Conservation (phyloP, 2,329 filamentous ascomycete genomes). For the Microthyrium microscopicum region DNA sequence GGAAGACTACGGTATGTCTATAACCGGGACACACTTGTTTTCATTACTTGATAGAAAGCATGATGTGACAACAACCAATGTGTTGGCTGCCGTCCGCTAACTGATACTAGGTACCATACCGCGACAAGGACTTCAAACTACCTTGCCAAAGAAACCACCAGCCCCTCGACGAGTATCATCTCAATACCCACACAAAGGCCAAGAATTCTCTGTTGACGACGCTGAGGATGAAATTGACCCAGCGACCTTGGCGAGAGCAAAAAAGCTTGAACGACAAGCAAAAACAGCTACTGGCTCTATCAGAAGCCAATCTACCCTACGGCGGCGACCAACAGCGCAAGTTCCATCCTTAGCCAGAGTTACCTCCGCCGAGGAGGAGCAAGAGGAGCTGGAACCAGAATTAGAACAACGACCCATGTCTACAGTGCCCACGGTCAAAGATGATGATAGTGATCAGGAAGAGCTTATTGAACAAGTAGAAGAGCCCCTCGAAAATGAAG, state of each 20-base stretch:
- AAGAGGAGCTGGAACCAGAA: conserved; percentile 14
- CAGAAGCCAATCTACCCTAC: conserved; percentile 34
- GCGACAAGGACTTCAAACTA: not conserved
- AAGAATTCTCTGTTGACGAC: conserved; percentile 83
- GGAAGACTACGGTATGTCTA: conserved; percentile 7
- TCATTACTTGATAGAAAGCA: not conserved
- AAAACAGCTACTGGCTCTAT: conserved; percentile 22
- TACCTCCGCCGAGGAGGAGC: conserved; percentile 31
- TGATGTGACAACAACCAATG: not conserved
- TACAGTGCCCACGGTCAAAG: not conserved
- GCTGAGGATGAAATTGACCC: conserved; percentile 64
- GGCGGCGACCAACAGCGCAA: conserved; percentile 31
- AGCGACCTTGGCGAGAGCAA: conserved; percentile 37
- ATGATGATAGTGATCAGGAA: conserved; percentile 15
- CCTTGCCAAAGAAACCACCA: not conserved
- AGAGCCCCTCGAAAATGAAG: conserved; percentile 18
- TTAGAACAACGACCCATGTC: conserved; percentile 10
- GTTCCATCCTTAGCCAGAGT: conserved; percentile 30
- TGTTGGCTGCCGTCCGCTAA: not conserved
- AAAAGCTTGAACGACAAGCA: conserved; percentile 13
- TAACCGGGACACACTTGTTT: not conserved
- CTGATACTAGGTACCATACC: not conserved
- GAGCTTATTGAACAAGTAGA: conserved; percentile 8
- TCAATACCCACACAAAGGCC: conserved; percentile 51
- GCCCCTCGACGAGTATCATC: not conserved